A percentile compares a stretch with the other conserved stretches of the same genome.
Conservation (phyloP, 1,284 basidiomycete species). For the Fomitopsis schrenkii region DNA sequence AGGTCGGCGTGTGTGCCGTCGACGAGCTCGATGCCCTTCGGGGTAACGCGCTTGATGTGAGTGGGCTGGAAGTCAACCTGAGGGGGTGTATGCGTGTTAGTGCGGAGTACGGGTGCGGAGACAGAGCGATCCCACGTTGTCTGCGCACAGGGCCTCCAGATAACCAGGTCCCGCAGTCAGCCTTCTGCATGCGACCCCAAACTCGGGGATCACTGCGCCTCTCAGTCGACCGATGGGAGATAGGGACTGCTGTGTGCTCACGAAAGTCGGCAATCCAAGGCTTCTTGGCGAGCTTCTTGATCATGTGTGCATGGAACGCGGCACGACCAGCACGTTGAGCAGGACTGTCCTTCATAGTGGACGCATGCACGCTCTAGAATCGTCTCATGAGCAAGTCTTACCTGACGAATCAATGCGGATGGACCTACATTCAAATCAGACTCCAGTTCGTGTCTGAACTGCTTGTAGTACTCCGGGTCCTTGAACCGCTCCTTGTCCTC, state of each 20-base stretch:
- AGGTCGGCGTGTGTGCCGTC: constrained; percentile 52
- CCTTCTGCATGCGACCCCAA: constrained; percentile 52
- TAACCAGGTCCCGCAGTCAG: constrained; percentile 66
- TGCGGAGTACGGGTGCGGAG: neutral
- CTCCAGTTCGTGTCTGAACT: constrained; percentile 49
- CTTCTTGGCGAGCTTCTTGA: constrained; percentile 46
- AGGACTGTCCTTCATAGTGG: constrained; percentile 40
- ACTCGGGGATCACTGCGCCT: constrained; percentile 50
- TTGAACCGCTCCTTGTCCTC: constrained; percentile 48
- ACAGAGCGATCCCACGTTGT: constrained; percentile 40
- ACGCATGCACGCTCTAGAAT: constrained; percentile 38
- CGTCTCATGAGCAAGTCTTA: neutral
- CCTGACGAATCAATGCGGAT: neutral
- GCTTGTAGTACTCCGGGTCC: constrained; percentile 44
- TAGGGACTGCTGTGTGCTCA: constrained; percentile 24
- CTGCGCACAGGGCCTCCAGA: constrained; percentile 56
- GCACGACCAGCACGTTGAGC: constrained; percentile 37
- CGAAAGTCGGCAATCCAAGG: constrained; percentile 57
- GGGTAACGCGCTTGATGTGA: constrained; percentile 46
- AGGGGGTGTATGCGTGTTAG: neutral
- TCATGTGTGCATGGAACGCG: constrained; percentile 45
- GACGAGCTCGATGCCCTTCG: constrained; percentile 49
- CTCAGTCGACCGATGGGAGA: neutral
- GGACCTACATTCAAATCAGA: constrained; percentile 45
- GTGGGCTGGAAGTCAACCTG: constrained; percentile 54